Evolutionary conservation across 768 basidiomycete genomes (phyloP).

Genomic region (Candolleomyces eurysporus): DNA sequence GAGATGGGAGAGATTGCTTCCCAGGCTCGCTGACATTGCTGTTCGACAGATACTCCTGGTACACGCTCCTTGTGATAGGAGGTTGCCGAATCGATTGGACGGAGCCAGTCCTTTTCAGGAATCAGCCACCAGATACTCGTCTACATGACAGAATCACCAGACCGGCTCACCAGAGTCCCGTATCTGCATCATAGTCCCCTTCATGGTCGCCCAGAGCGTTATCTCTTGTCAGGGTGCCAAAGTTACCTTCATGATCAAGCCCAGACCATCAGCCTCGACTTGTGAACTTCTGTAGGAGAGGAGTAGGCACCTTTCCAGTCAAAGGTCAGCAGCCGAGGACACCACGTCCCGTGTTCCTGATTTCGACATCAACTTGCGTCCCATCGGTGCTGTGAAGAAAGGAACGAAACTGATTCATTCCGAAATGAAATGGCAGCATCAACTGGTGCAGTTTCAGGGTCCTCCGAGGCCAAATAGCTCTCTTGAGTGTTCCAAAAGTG

Average conservation of each 20-base stretch:
- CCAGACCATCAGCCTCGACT: background rate
- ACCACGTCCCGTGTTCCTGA: constrained; percentile 49
- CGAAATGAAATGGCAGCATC: constrained; percentile 63
- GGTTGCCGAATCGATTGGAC: constrained; percentile 13
- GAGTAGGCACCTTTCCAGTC: constrained; percentile 57
- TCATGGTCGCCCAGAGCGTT: constrained; percentile 34
- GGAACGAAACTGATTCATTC: constrained; percentile 37
- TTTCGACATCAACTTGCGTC: background rate
- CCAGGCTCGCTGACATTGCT: constrained; percentile 3
- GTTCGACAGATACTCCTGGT: constrained; percentile 45
- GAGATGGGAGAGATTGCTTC: background rate
- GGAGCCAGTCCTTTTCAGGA: constrained; percentile 9
- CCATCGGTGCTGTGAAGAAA: background rate
- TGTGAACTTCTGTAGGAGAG: background rate
- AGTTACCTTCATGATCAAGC: constrained; percentile 48
- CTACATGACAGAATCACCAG: background rate
- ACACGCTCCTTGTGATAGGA: constrained; percentile 50
- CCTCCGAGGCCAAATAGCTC: constrained; percentile 55
- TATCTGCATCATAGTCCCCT: constrained; percentile 23
- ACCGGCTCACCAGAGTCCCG: constrained; percentile 8
- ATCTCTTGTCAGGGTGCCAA: constrained; percentile 52
- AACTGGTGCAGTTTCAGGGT: constrained; percentile 40
- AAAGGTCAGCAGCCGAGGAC: constrained; percentile 64
- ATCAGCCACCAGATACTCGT: background rate
- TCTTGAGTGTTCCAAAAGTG: constrained; percentile 87